Evolutionary conservation across 192 early-diverging fungal genomes (phyloP).

Genomic region (Gamsiella multidivaricata): DNA sequence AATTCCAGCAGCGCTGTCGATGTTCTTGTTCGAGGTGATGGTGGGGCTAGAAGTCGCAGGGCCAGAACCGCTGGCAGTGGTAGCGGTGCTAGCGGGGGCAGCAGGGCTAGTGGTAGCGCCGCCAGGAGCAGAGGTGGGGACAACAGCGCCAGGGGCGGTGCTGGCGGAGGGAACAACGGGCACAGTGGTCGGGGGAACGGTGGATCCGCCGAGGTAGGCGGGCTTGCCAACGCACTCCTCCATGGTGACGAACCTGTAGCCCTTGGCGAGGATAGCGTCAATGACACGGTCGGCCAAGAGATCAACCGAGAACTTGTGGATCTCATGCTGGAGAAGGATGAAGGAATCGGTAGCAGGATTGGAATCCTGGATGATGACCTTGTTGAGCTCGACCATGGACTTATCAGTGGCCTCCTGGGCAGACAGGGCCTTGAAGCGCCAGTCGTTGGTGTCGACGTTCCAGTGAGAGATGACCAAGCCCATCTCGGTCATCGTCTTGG

Average conservation of each 20-base stretch:
- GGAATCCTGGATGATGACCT: slow-evolving; percentile 22
- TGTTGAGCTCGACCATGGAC: slow-evolving; percentile 38
- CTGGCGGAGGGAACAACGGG: background rate
- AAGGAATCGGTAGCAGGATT: slow-evolving; percentile 48
- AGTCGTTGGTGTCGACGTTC: slow-evolving; percentile 58
- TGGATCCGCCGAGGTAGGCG: slow-evolving; percentile 40
- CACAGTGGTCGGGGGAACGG: background rate
- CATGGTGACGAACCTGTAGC: slow-evolving; percentile 55
- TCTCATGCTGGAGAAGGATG: slow-evolving; percentile 57
- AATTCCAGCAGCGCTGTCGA: slow-evolving; percentile 10
- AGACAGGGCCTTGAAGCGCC: slow-evolving; percentile 29
- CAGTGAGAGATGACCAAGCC: slow-evolving; percentile 50
- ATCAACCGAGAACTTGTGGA: slow-evolving; percentile 52
- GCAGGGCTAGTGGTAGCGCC: background rate
- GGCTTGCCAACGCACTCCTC: slow-evolving; percentile 54
- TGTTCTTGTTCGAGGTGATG: slow-evolving; percentile 8
- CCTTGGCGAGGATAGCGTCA: slow-evolving; percentile 39
- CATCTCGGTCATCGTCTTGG: slow-evolving; percentile 36
- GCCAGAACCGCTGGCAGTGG: background rate
- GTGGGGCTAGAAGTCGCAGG: background rate
- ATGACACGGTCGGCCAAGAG: slow-evolving; percentile 43
- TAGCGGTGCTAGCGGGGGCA: background rate
- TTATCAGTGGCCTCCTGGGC: slow-evolving; percentile 5
- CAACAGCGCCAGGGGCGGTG: background rate
- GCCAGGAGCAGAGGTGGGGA: background rate